These are phyloP conservation scores for Choricystis sp. DNA, from an alignment of 139 green algal genomes.

Conservation along the genomic window DNA sequence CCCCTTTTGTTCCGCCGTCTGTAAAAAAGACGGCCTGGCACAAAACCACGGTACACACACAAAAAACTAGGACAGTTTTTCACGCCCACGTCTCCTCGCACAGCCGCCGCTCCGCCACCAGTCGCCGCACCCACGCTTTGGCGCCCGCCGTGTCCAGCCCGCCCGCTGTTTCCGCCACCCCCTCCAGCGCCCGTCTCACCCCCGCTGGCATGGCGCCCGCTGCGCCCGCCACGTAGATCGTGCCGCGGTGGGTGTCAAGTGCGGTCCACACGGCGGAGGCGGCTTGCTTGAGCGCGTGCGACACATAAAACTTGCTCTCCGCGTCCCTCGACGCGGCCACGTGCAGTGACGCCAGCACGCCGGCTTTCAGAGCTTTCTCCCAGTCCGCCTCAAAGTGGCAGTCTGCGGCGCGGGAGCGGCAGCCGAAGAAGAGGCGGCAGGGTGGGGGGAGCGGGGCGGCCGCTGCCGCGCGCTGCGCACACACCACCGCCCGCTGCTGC, in stretches of 20 bases:
- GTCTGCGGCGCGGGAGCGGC: slow-evolving; percentile 44
- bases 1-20: no score
- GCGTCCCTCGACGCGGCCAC: slow-evolving; percentile 45
- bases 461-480: background rate
- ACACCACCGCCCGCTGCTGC: slow-evolving; percentile 32
- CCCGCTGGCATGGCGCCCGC: slow-evolving; percentile 57
- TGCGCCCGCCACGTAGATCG: slow-evolving; percentile 56
- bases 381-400: slow-evolving; percentile 69
- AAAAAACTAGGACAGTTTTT: background rate
- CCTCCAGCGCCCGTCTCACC: slow-evolving; percentile 46
- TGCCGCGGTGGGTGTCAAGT: slow-evolving; percentile 32
- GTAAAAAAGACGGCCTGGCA: no score
- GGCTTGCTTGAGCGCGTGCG: slow-evolving; percentile 47
- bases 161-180: slow-evolving; percentile 35
- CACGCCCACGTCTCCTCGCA: slow-evolving; percentile 82
- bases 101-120: slow-evolving; percentile 55
- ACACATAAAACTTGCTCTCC: slow-evolving; percentile 60
- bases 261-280: slow-evolving; percentile 36
- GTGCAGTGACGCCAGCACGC: slow-evolving; percentile 38
- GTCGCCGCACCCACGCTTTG: slow-evolving; percentile 27
- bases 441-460: slow-evolving; percentile 8
- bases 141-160: slow-evolving; percentile 27
- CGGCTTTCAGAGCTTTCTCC: slow-evolving; percentile 19
- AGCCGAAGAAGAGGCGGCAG: slow-evolving; percentile 75
- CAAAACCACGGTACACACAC: background rate